Percentiles rank a stretch among this genome's conserved stretches.
These are phyloP conservation scores for Lagenidium giganteum DNA, from an alignment of 352 stramenopile species.

Conservation along the genomic window DNA sequence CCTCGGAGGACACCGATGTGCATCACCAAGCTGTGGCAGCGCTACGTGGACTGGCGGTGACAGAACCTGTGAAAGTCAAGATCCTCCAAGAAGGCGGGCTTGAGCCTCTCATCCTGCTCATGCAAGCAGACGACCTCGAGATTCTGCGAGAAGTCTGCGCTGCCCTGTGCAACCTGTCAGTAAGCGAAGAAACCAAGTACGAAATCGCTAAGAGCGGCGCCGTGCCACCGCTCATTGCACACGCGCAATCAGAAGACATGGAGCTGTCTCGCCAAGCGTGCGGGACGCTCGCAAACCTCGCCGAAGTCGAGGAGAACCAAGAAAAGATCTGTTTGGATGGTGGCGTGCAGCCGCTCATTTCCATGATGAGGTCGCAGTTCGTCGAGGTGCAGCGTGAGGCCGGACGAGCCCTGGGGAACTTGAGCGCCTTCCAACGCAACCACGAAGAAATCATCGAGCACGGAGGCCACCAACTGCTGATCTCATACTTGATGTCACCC, in stretches of 20 bases:
- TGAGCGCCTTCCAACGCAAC: conserved; percentile 87
- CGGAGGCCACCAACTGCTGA: conserved; percentile 92
- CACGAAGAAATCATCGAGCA: conserved; percentile 90
- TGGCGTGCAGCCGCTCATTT: conserved; percentile 88
- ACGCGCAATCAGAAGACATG: conserved; percentile 93
- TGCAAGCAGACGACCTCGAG: conserved; percentile 89
- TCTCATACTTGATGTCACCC: conserved; percentile 93
- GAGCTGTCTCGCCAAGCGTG: conserved; percentile 87
- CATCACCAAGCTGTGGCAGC: conserved; percentile 94
- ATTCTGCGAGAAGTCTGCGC: conserved; percentile 93
- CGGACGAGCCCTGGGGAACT: conserved; percentile 90
- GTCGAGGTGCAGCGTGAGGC: conserved; percentile 92
- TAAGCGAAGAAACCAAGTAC: conserved; percentile 96
- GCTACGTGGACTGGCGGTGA: conserved; percentile 90
- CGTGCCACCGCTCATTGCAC: conserved; percentile 85
- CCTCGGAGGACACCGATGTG: conserved; percentile 89
- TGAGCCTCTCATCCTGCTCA: conserved; percentile 89
- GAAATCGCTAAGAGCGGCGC: conserved; percentile 94
- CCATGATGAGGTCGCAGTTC: conserved; percentile 94
- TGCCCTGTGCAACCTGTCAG: conserved; percentile 93
- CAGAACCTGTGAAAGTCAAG: conserved; percentile 92
- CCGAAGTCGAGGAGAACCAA: conserved; percentile 94
- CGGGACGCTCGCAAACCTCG: conserved; percentile 92
- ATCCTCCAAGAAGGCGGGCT: conserved; percentile 96
- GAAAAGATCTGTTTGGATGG: conserved; percentile 91